These are phyloP conservation scores for Desmodesmus armatus DNA, from an alignment of 139 green algal genomes.

Conservation along the genomic window DNA sequence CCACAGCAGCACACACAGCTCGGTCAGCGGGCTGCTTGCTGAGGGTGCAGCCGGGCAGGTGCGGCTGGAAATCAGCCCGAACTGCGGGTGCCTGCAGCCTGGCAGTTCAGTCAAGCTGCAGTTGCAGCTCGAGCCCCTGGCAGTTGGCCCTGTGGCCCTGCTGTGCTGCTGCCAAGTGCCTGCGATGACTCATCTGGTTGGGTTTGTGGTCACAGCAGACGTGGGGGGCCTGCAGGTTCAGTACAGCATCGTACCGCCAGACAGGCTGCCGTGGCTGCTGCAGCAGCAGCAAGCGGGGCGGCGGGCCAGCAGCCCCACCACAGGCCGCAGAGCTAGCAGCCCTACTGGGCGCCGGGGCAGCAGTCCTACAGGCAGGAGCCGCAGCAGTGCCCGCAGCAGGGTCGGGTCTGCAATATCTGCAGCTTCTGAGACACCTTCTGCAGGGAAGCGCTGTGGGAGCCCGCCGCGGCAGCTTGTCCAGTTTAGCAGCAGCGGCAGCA, in stretches of 20 bases:
- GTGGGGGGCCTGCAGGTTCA: slow-evolving; percentile 18
- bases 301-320: neutral
- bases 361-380: slow-evolving; percentile 4
- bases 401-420: too few relatives aligned
- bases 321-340: too few relatives aligned
- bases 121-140: neutral
- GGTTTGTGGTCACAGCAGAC: neutral
- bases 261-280: too few relatives aligned
- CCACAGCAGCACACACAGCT: neutral
- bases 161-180: slow-evolving; percentile 25
- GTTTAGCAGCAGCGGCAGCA: too few relatives aligned
- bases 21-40: too few relatives aligned
- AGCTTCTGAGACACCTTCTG: too few relatives aligned
- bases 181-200: neutral
- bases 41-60: neutral
- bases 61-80: neutral
- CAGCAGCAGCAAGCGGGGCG: neutral
- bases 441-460: too few relatives aligned
- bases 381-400: too few relatives aligned
- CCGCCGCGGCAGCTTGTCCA: too few relatives aligned
- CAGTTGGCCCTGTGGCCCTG: slow-evolving; percentile 8
- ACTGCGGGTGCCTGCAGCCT: neutral
- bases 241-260: neutral
- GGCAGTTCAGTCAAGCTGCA: slow-evolving; percentile 6
- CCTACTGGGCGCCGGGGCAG: too few relatives aligned